Conservation (phyloP, 148 eudicot species). For the Camellia sinensis region DNA sequence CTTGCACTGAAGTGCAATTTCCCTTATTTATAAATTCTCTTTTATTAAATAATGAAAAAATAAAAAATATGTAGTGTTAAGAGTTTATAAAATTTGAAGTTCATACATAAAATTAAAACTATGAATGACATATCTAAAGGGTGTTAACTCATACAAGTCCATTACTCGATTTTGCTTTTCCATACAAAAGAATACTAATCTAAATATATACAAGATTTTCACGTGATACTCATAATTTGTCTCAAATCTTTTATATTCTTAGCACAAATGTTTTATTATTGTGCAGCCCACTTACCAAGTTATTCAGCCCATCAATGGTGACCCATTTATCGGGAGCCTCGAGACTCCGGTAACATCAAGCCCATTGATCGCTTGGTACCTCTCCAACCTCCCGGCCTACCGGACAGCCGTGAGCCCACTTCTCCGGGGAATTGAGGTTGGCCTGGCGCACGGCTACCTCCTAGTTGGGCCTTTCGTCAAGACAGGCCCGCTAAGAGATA, state of each 20-base stretch:
- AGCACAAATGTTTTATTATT: neutral
- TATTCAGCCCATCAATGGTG: conserved; percentile 88
- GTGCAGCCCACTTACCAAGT: conserved; percentile 89
- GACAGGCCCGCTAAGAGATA: conserved; percentile 85
- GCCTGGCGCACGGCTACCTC: conserved; percentile 85
- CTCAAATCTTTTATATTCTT: neutral
- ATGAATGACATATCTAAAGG: too few species aligned
- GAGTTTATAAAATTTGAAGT: too few species aligned
- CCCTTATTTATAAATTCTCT: too few species aligned
- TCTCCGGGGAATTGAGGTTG: conserved; percentile 83
- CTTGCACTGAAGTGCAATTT: too few species aligned
- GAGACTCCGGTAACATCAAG: conserved; percentile 98
- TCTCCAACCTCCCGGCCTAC: conserved; percentile 95
- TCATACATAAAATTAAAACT: too few species aligned
- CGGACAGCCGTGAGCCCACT: conserved; percentile 96
- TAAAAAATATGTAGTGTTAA: too few species aligned
- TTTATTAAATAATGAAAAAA: too few species aligned
- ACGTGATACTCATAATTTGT: too few species aligned
- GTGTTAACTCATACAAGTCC: too few species aligned
- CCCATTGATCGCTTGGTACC: conserved; percentile 97
- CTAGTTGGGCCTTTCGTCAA: conserved; percentile 92
- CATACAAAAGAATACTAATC: too few species aligned
- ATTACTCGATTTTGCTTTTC: too few species aligned
- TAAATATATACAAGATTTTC: too few species aligned
- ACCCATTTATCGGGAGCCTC: conserved; percentile 92